Conservation (phyloP, 495 filamentous ascomycete species). For the Tuber microsphaerosporum region DNA sequence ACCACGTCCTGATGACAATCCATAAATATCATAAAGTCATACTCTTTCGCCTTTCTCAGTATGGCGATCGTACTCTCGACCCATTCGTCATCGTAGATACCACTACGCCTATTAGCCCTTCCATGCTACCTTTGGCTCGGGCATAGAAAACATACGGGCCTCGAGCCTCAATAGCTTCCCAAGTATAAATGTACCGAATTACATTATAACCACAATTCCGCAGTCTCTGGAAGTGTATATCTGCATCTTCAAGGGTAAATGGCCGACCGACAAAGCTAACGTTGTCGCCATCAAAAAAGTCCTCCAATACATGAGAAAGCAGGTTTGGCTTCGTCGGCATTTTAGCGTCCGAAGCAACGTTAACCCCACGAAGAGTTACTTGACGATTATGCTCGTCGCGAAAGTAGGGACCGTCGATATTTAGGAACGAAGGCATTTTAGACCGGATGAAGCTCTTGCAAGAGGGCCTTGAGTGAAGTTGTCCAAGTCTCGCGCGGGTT, state of each 20-base stretch:
- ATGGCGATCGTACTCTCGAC: constrained; percentile 81
- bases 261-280: constrained; percentile 84
- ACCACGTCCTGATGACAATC: constrained; percentile 90
- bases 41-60: constrained; percentile 72
- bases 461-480: neutral
- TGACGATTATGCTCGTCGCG: constrained; percentile 62
- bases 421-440: constrained; percentile 47
- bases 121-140: neutral
- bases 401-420: constrained; percentile 76
- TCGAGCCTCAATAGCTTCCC: constrained; percentile 95
- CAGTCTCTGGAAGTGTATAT: constrained; percentile 78
- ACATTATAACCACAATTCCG: constrained; percentile 89
- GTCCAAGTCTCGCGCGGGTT: neutral
- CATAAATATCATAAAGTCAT: constrained; percentile 95
- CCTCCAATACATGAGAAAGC: constrained; percentile 67
- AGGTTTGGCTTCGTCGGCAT: constrained; percentile 68
- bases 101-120: constrained; percentile 37
- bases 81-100: constrained; percentile 90
- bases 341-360: constrained; percentile 62
- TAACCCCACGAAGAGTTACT: constrained; percentile 63
- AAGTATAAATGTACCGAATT: constrained; percentile 93
- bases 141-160: constrained; percentile 51
- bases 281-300: constrained; percentile 88
- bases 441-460: constrained; percentile 30
- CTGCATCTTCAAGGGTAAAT: constrained; percentile 73